These are phyloP conservation scores for Rubus parviflorus DNA, from an alignment of 306 rosid genomes.

Conservation along the genomic window DNA sequence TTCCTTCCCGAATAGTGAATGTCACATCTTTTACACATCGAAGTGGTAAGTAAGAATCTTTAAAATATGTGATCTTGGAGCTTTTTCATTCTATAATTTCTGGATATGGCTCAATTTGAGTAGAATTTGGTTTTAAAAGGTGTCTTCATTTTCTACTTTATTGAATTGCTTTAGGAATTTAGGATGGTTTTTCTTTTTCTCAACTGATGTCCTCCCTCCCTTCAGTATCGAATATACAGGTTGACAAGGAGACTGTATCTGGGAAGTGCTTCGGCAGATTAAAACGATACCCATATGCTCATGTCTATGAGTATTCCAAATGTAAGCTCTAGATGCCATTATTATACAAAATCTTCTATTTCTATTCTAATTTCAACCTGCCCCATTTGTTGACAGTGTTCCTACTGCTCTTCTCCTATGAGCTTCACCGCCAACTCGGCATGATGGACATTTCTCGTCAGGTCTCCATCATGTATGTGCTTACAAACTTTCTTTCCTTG, in stretches of 20 bases:
- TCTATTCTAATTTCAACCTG: conserved; percentile 32
- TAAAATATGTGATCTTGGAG: neutral
- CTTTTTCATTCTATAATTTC: too few relatives aligned
- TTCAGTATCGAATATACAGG: conserved; percentile 52
- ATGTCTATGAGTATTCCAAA: conserved; percentile 72
- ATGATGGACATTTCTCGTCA: conserved; percentile 51
- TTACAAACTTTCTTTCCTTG: neutral
- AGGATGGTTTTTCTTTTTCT: neutral
- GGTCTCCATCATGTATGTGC: conserved; percentile 55
- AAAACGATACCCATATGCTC: conserved; percentile 64
- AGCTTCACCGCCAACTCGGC: conserved; percentile 70
- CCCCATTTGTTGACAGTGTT: conserved; percentile 49
- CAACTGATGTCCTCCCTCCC: conserved; percentile 9
- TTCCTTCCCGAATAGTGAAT: conserved; percentile 75
- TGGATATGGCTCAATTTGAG: too few relatives aligned
- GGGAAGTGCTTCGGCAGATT: conserved; percentile 54
- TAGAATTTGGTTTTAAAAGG: too few relatives aligned
- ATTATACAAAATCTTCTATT: conserved; percentile 6
- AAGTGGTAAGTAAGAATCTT: conserved; percentile 55
- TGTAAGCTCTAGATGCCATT: conserved; percentile 41
- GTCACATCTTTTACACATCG: conserved; percentile 88
- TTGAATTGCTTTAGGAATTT: too few relatives aligned
- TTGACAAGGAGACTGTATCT: conserved; percentile 61
- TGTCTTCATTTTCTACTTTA: too few relatives aligned
- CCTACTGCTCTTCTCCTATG: conserved; percentile 68